Evolutionary conservation across 192 early-diverging fungal species (phyloP).

Genomic region (Dissophora globulifera): DNA sequence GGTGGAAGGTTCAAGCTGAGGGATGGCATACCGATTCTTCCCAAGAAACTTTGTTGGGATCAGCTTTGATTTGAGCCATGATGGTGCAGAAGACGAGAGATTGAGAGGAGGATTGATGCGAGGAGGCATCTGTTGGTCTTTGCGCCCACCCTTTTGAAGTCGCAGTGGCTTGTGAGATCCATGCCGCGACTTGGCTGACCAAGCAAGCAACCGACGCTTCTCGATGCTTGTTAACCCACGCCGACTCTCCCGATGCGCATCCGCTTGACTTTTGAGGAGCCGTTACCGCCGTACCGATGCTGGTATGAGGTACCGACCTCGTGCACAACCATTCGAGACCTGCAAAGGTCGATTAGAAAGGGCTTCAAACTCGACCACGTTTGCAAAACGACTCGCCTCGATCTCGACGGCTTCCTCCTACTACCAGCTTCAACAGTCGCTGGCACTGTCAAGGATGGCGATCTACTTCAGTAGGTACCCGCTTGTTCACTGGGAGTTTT

Average conservation of each 20-base stretch:
- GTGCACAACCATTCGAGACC: constrained; percentile 34
- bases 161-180: too few relatives aligned
- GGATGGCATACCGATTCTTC: constrained; percentile 61
- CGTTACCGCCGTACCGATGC: constrained; percentile 44
- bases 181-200: too few relatives aligned
- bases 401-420: constrained; percentile 46
- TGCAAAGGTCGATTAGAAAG: constrained; percentile 38
- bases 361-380: constrained; percentile 27
- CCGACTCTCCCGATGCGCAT: constrained; percentile 27
- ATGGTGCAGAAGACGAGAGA: neutral
- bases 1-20: too few relatives aligned
- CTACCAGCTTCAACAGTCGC: constrained; percentile 25
- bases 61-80: constrained; percentile 60
- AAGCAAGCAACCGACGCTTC: too few relatives aligned
- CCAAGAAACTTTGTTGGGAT: constrained; percentile 72
- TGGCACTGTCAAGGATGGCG: constrained; percentile 37
- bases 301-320: constrained; percentile 48
- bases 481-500: too few relatives aligned
- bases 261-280: constrained; percentile 36
- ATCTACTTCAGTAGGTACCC: constrained; percentile 40
- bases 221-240: too few relatives aligned
- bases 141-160: too few relatives aligned
- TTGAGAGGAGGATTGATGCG: neutral
- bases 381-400: constrained; percentile 46
- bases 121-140: too few relatives aligned